Base-by-base conservation (phyloP, 768 basidiomycete genomes). In the Royoungia palumana region DNA sequence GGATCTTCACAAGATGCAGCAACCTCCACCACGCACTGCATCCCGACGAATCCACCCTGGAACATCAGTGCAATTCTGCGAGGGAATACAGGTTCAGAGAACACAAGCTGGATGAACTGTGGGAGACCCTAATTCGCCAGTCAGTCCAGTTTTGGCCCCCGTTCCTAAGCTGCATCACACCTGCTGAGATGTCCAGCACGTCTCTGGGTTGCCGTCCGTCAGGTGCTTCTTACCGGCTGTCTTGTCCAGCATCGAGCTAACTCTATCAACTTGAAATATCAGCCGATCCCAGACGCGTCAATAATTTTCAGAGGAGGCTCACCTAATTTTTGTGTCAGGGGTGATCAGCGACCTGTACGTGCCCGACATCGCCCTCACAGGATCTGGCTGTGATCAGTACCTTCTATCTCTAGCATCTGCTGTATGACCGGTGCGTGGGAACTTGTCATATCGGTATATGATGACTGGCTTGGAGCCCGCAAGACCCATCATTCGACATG, bases 1-100 rank as follows among this genome's bases (percentile, higher is more conserved):
- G 62, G 51, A 34, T 70, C 70, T 28, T 56, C 54, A 25, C 56
- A 47, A n/a, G 64, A 58, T 22, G 61, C 54, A 24, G 68, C 67
- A 20, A 73, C 59, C 37, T 77, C 70, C 9, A 90, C 58, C 2
- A 70, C 59, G 61, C 87, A 89, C 38, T 74, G 70, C 8, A 77
- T 85, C 17, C 87, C 89, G 0, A 85, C 90, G 63, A 93, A 92
- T 2, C 89, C 89, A 13, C 89, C 89, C 72, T 93, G 89, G 60
- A 93, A 93, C 2, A 85, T 89, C 53, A 90, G 52, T 17, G 69
- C 71, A 16, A 90, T 55, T 21, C 70, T 72, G 53, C 69, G 74
- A 4, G 86, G 87, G 30, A 76, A 57, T n/a, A 87, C 79, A 41
- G 64, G 74, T 6, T 49, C 51, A 10, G 59, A 41, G 56, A 91